phyloP scores from a whole-genome alignment of 2,329 filamentous ascomycete species.

The Aspergillus uvarum region DNA sequence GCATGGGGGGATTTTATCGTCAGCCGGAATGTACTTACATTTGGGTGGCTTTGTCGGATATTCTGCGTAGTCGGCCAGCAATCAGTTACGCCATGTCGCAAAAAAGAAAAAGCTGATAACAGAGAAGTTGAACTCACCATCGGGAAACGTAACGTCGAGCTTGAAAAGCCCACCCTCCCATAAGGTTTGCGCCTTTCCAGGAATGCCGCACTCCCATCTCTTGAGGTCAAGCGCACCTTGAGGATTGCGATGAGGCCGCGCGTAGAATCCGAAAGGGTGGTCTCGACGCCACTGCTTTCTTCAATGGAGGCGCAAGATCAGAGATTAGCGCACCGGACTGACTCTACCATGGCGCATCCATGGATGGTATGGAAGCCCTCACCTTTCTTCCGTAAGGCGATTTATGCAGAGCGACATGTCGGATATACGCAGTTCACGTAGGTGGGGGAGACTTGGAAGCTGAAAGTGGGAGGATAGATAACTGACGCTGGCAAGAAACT shows the following conservation, averaged over 20 bases:
- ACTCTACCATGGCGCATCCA: not conserved
- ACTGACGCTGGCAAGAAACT: not conserved
- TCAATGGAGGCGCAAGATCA: conserved; percentile 7
- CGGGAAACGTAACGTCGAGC: conserved; percentile 86
- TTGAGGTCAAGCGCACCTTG: conserved; percentile 87
- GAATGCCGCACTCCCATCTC: conserved; percentile 94
- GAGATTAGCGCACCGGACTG: not conserved
- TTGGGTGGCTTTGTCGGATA: conserved; percentile 99
- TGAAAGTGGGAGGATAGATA: not conserved
- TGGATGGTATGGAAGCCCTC: conserved; percentile 33
- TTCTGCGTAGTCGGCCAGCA: conserved; percentile 55
- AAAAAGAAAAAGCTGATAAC: not conserved
- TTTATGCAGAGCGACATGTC: conserved; percentile 86
- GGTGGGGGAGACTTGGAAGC: not conserved
- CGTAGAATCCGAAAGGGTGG: conserved; percentile 96
- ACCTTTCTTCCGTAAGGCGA: conserved; percentile 85
- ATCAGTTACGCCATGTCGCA: conserved; percentile 15
- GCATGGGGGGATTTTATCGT: not conserved
- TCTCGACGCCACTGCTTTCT: conserved; percentile 97
- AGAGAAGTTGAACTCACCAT: conserved; percentile 61
- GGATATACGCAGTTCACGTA: conserved; percentile 48
- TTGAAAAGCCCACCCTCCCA: conserved; percentile 99
- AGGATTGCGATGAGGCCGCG: conserved; percentile 76
- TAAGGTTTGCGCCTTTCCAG: conserved; percentile 92
- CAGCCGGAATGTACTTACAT: conserved; percentile 62